phyloP scores from a whole-genome alignment of 345 rosid genomes.

The Boechera divaricarpa region DNA sequence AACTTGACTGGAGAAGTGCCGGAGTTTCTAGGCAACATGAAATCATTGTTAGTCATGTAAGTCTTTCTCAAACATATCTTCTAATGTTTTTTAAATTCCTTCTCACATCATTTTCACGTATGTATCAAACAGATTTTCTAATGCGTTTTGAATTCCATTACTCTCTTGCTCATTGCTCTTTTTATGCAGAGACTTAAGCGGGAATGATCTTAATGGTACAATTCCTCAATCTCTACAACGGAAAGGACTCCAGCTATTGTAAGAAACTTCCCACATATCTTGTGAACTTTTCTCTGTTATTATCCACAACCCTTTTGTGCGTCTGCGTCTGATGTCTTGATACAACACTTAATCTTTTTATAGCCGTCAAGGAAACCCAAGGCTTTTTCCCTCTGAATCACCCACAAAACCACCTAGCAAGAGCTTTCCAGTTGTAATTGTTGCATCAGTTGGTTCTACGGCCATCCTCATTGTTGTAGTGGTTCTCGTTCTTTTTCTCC shows the following conservation, averaged over 20 bases:
- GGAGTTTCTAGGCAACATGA: constrained; percentile 48
- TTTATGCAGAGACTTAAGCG: constrained; percentile 50
- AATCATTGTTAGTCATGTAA: constrained; percentile 52
- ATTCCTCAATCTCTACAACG: constrained; percentile 48
- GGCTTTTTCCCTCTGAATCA: neutral
- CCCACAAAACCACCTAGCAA: too few relatives aligned
- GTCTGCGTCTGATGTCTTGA: neutral
- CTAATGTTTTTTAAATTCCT: neutral
- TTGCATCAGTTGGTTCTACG: constrained; percentile 31
- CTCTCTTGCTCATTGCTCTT: neutral
- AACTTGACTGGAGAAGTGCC: constrained; percentile 58
- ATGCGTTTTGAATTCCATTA: neutral
- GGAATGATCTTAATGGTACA: constrained; percentile 52
- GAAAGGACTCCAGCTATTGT: constrained; percentile 30
- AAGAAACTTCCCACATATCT: constrained; percentile 1
- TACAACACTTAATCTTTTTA: too few relatives aligned
- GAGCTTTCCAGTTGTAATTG: neutral
- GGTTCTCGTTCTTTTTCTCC: neutral
- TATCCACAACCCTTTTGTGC: neutral
- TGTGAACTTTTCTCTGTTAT: neutral
- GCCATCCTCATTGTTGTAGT: neutral
- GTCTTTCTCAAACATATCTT: constrained; percentile 28
- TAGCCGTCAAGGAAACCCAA: constrained; percentile 18
- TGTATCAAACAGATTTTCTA: neutral
- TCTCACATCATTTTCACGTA: neutral